Base-by-base conservation (phyloP, 768 basidiomycete genomes). In the Cubamyces lactineus region DNA sequence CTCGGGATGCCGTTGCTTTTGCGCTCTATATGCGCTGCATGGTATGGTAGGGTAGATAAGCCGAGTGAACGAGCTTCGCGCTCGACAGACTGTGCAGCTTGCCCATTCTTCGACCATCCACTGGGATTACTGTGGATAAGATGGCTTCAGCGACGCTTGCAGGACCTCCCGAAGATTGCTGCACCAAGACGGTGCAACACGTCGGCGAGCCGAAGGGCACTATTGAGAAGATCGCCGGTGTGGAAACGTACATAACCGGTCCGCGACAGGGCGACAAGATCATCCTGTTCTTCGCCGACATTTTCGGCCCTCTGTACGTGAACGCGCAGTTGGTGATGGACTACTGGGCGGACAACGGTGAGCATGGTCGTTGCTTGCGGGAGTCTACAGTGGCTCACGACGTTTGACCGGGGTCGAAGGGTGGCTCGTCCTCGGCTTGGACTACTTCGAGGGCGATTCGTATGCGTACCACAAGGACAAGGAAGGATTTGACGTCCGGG, bases 361-460 rank as follows among this genome's bases (percentile, higher is more conserved):
- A 58, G 57, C 30, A 38, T 45, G 53, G 43, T 30, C 24, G 9
- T 23, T 17, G 28, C 39, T 17, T 34, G 24, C 30, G 11, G 7
- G 7, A 21, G 19, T 7, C 17, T 6, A 6, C 56, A 2, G 75
- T n/a, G n/a, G 50, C 5, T 51, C 42, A 51, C 17, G n/a, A 15
- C 30, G n/a, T 6, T 16, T 16, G 11, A 34, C 34, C 11, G 11
- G 5, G 34, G 11, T 34, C 5, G 13, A 45, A 87, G 86, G 86
- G 1, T 87, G 81, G 67, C 72, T 76, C 47, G 85, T 88, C 5
- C 70, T 87, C 6, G 85, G 84, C 3, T 71, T 82, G 45, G 87
- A 88, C 62, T 88, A 86, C 70, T 86, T 88, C 73, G 78, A 86
- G 45, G 84, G 86, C 7, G 84, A 86, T 53, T 75, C 81, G 9